Evolutionary conservation across 2,329 filamentous ascomycete species (phyloP).

Genomic region (Phyllosticta citrichinensis): DNA sequence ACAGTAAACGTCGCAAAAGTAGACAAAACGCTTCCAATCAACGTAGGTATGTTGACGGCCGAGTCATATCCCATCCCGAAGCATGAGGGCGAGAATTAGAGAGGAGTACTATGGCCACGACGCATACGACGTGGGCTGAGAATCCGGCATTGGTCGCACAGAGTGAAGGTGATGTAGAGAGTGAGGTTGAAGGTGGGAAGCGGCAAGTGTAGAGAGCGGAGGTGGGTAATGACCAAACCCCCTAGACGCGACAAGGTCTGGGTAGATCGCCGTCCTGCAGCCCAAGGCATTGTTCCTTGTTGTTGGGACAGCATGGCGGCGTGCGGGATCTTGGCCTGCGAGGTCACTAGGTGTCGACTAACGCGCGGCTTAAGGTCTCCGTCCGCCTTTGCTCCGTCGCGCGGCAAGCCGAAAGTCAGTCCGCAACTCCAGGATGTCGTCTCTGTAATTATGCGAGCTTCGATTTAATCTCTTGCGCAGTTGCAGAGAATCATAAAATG

Average conservation of each 20-base stretch:
- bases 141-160: not conserved
- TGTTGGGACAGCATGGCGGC: not conserved
- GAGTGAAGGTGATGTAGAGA: not conserved
- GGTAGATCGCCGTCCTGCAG: not conserved
- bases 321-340: not conserved
- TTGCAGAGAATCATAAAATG: not conserved
- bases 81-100: not conserved
- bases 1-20: constrained; percentile 13
- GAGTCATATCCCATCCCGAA: constrained; percentile 7
- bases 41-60: constrained; percentile 14
- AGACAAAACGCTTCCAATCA: constrained; percentile 18
- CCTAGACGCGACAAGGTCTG: not conserved
- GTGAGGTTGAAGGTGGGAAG: not conserved
- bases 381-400: not conserved
- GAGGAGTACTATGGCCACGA: not conserved
- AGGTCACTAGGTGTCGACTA: not conserved
- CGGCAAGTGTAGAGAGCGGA: not conserved
- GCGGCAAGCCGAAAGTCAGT: not conserved
- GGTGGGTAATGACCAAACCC: not conserved
- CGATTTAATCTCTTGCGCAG: not conserved
- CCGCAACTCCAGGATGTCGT: not conserved
- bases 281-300: not conserved
- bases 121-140: not conserved
- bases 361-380: not conserved
- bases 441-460: not conserved